phyloP scores from a whole-genome alignment of 2,329 filamentous ascomycete species.

The Cercospora sp. region DNA sequence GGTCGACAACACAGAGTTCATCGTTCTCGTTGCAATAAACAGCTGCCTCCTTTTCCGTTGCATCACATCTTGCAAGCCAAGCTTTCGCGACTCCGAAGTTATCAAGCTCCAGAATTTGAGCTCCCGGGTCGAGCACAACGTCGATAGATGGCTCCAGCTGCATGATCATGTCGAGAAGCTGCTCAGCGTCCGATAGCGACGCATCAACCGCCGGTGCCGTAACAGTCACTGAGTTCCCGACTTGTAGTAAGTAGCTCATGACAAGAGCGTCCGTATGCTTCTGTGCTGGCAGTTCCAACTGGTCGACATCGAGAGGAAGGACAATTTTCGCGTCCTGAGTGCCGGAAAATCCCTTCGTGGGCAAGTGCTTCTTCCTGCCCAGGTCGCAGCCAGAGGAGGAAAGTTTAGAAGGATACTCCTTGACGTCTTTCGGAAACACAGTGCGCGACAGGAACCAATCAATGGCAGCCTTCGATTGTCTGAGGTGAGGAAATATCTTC shows the following conservation, averaged over 20 bases:
- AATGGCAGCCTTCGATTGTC: constrained; percentile 55
- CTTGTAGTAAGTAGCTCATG: constrained; percentile 57
- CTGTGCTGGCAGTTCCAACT: constrained; percentile 59
- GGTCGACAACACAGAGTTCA: constrained; percentile 56
- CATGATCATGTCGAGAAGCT: constrained; percentile 51
- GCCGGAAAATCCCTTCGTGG: constrained; percentile 69
- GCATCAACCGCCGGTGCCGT: constrained; percentile 9
- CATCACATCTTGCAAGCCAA: constrained; percentile 52
- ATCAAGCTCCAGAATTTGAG: constrained; percentile 65
- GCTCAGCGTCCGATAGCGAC: constrained; percentile 22
- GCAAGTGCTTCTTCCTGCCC: constrained; percentile 51
- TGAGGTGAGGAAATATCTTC: constrained; percentile 46
- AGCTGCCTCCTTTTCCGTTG: constrained; percentile 42
- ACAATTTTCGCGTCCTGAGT: constrained; percentile 66
- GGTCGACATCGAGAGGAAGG: constrained; percentile 61
- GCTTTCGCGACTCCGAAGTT: constrained; percentile 56
- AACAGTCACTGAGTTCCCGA: constrained; percentile 47
- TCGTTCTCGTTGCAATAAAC: constrained; percentile 62
- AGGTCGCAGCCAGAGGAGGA: constrained; percentile 70
- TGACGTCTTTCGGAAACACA: constrained; percentile 65
- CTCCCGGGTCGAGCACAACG: constrained; percentile 71
- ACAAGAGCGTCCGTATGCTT: constrained; percentile 68
- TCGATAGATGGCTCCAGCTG: constrained; percentile 45
- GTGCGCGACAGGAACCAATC: constrained; percentile 68
- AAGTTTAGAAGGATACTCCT: constrained; percentile 64